Evolutionary conservation across 306 rosid species (phyloP).

Genomic region (Carpinus viminea): DNA sequence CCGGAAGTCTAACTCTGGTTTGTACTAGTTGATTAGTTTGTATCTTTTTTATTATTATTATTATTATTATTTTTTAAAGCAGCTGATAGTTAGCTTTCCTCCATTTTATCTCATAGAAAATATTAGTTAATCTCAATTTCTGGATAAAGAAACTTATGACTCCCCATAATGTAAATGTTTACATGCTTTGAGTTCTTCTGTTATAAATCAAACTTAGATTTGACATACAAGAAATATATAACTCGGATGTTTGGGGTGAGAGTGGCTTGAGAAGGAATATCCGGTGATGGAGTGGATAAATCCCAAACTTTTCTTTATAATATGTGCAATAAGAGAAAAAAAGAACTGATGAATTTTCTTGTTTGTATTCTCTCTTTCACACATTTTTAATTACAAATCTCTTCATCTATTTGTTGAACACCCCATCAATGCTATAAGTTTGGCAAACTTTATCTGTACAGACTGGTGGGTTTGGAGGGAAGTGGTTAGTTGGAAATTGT

Average conservation of each 20-base stretch:
- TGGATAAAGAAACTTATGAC: neutral
- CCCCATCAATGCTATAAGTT: neutral
- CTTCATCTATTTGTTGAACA: neutral
- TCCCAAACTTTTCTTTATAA: neutral
- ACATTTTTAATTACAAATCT: neutral
- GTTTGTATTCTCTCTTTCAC: neutral
- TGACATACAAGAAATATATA: neutral
- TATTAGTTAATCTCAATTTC: constrained; percentile 14
- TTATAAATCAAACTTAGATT: neutral
- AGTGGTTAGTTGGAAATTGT: neutral
- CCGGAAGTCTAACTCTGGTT: constrained; percentile 74
- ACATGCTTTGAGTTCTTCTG: neutral
- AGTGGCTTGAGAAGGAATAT: neutral
- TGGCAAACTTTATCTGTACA: neutral
- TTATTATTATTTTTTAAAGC: neutral
- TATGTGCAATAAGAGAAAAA: neutral
- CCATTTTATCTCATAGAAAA: constrained; percentile 3
- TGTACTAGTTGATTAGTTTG: constrained; percentile 28
- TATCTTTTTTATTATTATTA: constrained; percentile 5
- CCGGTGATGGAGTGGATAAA: neutral
- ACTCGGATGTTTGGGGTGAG: neutral
- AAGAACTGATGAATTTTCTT: neutral
- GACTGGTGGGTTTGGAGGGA: neutral
- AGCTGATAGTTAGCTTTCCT: neutral
- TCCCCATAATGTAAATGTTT: neutral